Evolutionary conservation across 768 basidiomycete species (phyloP).

Genomic region (Udeniomyces megalosporus): DNA sequence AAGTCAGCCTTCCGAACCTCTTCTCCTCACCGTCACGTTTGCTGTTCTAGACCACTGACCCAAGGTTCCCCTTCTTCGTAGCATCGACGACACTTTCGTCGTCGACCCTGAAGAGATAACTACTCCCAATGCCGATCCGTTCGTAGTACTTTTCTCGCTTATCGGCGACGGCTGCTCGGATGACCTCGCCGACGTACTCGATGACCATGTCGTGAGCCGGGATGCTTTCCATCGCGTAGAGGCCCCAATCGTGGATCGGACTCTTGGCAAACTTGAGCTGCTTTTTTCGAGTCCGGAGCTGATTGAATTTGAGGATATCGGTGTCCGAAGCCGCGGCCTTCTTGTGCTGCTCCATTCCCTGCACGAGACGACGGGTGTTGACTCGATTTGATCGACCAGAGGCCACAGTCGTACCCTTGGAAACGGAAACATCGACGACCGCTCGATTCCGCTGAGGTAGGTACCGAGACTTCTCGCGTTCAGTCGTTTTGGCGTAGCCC

Average conservation of each 20-base stretch:
- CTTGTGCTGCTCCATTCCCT: slow-evolving; percentile 87
- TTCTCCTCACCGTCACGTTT: no score
- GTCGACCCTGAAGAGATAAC: slow-evolving; percentile 94
- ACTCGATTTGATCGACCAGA: slow-evolving; percentile 55
- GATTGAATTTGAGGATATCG: slow-evolving; percentile 85
- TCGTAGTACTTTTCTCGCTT: slow-evolving; percentile 95
- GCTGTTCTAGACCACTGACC: slow-evolving; percentile 41
- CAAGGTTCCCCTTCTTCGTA: slow-evolving; percentile 96
- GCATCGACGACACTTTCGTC: slow-evolving; percentile 97
- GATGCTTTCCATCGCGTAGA: slow-evolving; percentile 96
- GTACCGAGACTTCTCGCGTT: slow-evolving; percentile 77
- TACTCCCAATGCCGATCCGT: slow-evolving; percentile 91
- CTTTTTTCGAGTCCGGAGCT: slow-evolving; percentile 94
- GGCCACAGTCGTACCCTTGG: background rate
- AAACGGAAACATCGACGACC: slow-evolving; percentile 17
- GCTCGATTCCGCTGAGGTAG: slow-evolving; percentile 53
- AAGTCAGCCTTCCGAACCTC: slow-evolving; percentile 9
- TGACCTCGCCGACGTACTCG: slow-evolving; percentile 96
- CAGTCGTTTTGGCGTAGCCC: slow-evolving; percentile 88
- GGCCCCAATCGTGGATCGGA: slow-evolving; percentile 94
- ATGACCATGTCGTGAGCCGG: slow-evolving; percentile 94
- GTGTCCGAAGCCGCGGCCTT: slow-evolving; percentile 48
- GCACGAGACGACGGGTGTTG: slow-evolving; percentile 74
- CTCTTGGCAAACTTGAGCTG: slow-evolving; percentile 86
- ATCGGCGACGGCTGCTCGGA: slow-evolving; percentile 86